Conservation (phyloP, 2,329 filamentous ascomycete genomes). For the Fusarium sp. region DNA sequence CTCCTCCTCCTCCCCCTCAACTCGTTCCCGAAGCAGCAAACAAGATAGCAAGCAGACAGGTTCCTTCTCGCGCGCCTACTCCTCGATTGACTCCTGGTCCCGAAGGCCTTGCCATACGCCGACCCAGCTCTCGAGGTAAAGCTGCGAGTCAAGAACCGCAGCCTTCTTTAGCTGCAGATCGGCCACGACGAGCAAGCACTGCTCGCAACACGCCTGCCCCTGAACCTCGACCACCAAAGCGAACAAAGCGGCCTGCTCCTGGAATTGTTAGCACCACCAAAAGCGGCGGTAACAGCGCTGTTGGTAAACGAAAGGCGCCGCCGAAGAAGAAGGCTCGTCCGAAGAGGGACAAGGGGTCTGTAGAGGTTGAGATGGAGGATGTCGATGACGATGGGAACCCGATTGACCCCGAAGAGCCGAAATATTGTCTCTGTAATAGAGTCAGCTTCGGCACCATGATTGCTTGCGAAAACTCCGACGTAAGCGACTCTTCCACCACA, state of each 20-base stretch:
- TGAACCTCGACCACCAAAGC: constrained; percentile 62
- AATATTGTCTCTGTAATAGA: constrained; percentile 82
- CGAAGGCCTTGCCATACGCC: constrained; percentile 53
- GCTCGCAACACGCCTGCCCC: constrained; percentile 68
- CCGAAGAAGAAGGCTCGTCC: constrained; percentile 71
- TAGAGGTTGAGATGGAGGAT: constrained; percentile 63
- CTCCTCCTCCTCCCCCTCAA: constrained; percentile 23
- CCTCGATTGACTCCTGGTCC: constrained; percentile 48
- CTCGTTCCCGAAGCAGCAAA: constrained; percentile 36
- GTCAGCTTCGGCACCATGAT: constrained; percentile 89
- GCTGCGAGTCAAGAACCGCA: constrained; percentile 63
- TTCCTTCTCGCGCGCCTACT: constrained; percentile 50
- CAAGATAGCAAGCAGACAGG: constrained; percentile 36
- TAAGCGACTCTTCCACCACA: constrained; percentile 56
- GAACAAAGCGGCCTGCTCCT: constrained; percentile 76
- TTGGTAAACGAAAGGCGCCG: constrained; percentile 77
- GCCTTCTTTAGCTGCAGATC: constrained; percentile 61
- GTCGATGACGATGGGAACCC: constrained; percentile 75
- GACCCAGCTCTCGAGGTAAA: constrained; percentile 65
- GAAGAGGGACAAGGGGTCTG: constrained; percentile 60
- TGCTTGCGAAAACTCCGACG: constrained; percentile 81
- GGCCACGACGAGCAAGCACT: constrained; percentile 66
- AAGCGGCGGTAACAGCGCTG: constrained; percentile 72
- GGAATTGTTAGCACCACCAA: constrained; percentile 74
- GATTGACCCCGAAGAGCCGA: constrained; percentile 79